A percentile compares a stretch with the other conserved stretches of the same genome.
Conservation (phyloP, 2,329 filamentous ascomycete genomes). For the Pseudopithomyces maydicus region DNA sequence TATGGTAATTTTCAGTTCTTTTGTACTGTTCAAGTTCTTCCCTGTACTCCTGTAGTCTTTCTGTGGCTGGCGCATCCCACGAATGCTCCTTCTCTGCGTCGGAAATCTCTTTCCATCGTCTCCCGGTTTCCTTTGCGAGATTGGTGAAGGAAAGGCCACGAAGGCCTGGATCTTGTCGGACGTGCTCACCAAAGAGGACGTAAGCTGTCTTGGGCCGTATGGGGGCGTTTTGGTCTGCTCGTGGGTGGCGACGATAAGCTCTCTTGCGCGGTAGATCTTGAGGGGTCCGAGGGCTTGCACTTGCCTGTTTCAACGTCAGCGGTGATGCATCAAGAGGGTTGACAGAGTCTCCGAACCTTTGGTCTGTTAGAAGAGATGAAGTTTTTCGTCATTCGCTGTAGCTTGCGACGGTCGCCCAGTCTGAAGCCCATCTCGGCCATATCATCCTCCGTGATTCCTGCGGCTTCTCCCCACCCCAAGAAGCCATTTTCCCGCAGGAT, state of each 20-base stretch:
- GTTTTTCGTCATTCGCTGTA: constrained; percentile 10
- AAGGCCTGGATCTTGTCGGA: constrained; percentile 12
- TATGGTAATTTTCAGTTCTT: constrained; percentile 9
- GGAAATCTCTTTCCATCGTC: constrained; percentile 9
- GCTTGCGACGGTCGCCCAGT: constrained; percentile 14
- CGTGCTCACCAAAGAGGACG: constrained; percentile 15
- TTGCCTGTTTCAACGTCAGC: background rate
- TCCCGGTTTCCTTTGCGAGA: constrained; percentile 11
- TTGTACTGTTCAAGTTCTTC: constrained; percentile 10
- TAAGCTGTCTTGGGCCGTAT: constrained; percentile 14
- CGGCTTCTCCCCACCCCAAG: constrained; percentile 15
- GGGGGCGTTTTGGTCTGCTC: constrained; percentile 11
- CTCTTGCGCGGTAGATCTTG: constrained; percentile 8
- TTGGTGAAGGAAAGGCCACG: constrained; percentile 8
- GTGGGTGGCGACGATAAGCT: constrained; percentile 14
- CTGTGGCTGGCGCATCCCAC: constrained; percentile 6
- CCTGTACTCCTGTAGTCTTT: constrained; percentile 6
- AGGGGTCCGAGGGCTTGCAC: background rate
- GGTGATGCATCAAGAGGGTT: background rate
- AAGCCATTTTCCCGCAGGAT: constrained; percentile 17
- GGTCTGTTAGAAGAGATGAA: background rate
- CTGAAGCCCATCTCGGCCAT: constrained; percentile 14
- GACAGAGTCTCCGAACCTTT: background rate
- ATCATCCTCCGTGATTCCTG: constrained; percentile 18
- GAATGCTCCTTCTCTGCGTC: constrained; percentile 1